Base-by-base conservation (phyloP, 345 rosid species). In the Sonneratia caseolaris region DNA sequence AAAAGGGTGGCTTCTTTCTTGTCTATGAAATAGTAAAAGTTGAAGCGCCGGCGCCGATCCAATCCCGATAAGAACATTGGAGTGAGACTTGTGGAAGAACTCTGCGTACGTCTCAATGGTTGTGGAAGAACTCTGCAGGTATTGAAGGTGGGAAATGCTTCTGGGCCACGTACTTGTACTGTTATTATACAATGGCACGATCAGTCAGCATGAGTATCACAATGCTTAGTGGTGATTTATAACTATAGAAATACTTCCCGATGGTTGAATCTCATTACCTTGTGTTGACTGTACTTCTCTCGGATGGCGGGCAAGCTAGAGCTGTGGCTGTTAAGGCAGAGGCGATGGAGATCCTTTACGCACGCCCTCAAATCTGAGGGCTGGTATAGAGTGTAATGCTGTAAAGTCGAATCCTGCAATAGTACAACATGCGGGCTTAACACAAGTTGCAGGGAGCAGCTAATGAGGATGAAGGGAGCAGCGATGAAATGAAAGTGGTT, bases 151-250 rank as follows among this genome's bases (percentile, higher is more conserved):
- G 95, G 78, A 91, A 87, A 75, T 76, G 69, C 82, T 88, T 91
- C 85, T 94, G 91, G 48, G 97, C 91, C 72, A 86, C 98, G 74
- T 78, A 86, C 80, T 94, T 90, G 81, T 87, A 90, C 97, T 93
- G 93, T 36, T 51, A 51, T 8, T 43, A 64, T 13, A 32, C 73
- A 36, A 19, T 12, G 27, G 57, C 37, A 38, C 18, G 0, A 14
- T 3, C 7, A 43, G 14, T 49, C 66, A 12, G 14, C 37, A 62
- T 4, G 7, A 62, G 66, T 11, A 62, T 62, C 19, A 15, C 36
- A 62, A 62, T 57, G 15, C 7, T 0, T 40, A 40, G 9, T 40
- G 43, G 2, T 4, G 51, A 47, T 47, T 47, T 13, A 42, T 47
- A 47, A 53, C 4, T 21, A 49, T 21, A 21, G 22, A 53, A 21